A percentile compares a stretch with the other conserved stretches of the same genome.
Evolutionary conservation across 306 rosid genomes (phyloP).

Genomic region (Pterocarpus macrocarpus): DNA sequence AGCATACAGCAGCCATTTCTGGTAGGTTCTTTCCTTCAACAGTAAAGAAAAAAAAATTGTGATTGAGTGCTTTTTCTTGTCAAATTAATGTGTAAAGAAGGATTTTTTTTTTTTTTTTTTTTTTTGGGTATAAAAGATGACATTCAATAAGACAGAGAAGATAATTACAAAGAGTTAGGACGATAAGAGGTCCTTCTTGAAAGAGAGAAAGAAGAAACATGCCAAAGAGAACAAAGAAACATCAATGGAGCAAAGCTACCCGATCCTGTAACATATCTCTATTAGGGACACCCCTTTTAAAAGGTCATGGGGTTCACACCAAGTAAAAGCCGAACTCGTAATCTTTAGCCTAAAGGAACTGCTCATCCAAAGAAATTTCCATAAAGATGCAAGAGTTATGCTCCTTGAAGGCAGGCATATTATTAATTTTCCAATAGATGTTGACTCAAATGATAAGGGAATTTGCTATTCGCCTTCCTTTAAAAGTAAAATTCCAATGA

Average conservation of each 20-base stretch:
- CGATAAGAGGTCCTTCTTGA: neutral
- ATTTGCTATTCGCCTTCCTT: neutral
- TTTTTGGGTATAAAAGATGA: conserved; percentile 1
- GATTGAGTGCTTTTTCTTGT: neutral
- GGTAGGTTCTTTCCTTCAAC: conserved; percentile 53
- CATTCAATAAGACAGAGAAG: neutral
- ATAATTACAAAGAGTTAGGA: neutral
- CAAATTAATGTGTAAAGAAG: conserved; percentile 15
- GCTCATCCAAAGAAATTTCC: neutral
- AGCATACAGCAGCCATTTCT: conserved; percentile 92
- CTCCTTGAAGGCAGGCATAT: neutral
- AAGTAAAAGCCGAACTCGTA: neutral
- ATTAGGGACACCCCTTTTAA: neutral
- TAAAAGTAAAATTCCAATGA: neutral
- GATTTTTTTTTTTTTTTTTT: conserved; percentile 4
- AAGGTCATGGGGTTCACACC: neutral
- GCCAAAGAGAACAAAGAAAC: neutral
- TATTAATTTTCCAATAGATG: neutral
- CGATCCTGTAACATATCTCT: neutral
- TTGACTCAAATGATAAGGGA: neutral
- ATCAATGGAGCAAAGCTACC: conserved; percentile 29
- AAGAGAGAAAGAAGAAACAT: neutral
- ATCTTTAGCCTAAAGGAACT: neutral
- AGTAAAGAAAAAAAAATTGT: neutral
- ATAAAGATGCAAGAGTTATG: neutral